These are phyloP conservation scores for Globisporangium irregulare DNA, from an alignment of 352 stramenopile genomes.

Conservation along the genomic window DNA sequence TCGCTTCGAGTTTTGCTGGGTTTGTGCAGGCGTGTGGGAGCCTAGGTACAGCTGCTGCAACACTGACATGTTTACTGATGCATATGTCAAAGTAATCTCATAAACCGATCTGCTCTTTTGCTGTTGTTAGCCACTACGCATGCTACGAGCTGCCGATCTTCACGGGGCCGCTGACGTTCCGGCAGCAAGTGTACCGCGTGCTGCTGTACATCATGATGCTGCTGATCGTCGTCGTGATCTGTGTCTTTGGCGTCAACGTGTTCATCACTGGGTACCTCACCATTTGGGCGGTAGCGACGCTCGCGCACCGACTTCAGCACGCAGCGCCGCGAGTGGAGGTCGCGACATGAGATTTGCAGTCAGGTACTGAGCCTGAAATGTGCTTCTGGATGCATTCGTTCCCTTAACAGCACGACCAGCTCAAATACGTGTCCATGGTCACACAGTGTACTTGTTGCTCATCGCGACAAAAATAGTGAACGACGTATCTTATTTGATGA, in stretches of 20 bases:
- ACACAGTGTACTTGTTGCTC: no score
- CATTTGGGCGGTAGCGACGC: constrained; percentile 4
- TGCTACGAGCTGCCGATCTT: constrained; percentile 67
- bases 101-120: neutral
- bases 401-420: no score
- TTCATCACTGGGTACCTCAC: constrained; percentile 51
- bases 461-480: no score
- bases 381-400: no score
- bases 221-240: constrained; percentile 50
- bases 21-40: constrained; percentile 50
- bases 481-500: no score
- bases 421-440: no score
- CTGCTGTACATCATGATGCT: constrained; percentile 28
- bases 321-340: neutral
- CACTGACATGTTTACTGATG: neutral
- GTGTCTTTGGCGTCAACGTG: constrained; percentile 46
- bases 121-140: constrained; percentile 46
- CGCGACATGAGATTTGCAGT: neutral
- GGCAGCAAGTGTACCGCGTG: constrained; percentile 29
- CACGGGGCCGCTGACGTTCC: constrained; percentile 26
- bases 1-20: neutral
- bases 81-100: neutral
- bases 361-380: no score
- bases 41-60: constrained; percentile 14
- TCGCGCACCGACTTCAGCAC: constrained; percentile 10